Evolutionary conservation across 2,329 filamentous ascomycete genomes (phyloP).

Genomic region (Arthrobotrys conoides): DNA sequence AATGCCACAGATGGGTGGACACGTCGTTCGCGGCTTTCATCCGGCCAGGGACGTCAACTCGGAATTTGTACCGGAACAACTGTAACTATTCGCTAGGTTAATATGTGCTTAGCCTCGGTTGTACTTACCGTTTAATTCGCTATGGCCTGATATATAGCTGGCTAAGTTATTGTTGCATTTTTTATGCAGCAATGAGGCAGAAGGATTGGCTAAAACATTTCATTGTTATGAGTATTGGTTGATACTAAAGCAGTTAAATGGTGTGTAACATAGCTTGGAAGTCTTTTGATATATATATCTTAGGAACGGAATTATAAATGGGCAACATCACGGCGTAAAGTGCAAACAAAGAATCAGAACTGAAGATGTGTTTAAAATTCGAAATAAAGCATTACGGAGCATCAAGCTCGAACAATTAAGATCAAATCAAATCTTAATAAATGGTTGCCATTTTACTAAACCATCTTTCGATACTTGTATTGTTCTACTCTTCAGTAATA

Average conservation of each 20-base stretch:
- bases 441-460: no score
- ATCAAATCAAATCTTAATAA: no score
- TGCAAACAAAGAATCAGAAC: no score
- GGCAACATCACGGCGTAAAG: no score
- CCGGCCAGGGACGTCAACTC: conserved; percentile 10
- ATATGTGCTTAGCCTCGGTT: conserved; percentile 1
- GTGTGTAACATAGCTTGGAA: not conserved
- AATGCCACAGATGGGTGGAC: conserved; percentile 13
- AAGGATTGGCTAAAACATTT: not conserved
- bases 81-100: conserved; percentile 1
- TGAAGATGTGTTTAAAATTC: no score
- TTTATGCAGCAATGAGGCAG: not conserved
- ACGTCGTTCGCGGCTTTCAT: conserved; percentile 13
- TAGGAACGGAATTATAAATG: no score
- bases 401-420: no score
- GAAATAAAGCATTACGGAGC: no score
- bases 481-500: no score
- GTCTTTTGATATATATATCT: no score
- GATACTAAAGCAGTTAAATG: not conserved
- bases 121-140: not conserved
- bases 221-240: not conserved
- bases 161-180: not conserved
- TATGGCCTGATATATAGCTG: not conserved
- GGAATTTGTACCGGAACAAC: not conserved
- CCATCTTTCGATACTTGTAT: no score